Conservation (phyloP, 208 protist species). For the Crithidia bombi region DNA sequence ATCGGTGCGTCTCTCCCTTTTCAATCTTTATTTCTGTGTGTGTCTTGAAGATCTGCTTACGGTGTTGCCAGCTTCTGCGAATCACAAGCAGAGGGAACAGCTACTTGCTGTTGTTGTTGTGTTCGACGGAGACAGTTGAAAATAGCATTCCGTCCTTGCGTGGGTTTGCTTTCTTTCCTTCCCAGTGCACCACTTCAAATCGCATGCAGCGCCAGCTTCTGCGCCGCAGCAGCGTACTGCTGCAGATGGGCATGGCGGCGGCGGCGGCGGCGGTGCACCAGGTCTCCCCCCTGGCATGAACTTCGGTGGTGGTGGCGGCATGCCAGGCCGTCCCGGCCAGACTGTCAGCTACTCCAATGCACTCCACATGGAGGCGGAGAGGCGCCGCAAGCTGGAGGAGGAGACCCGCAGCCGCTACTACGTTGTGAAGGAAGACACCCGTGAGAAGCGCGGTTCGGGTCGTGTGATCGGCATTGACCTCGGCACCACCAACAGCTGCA, state of each 20-base stretch:
- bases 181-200: no score
- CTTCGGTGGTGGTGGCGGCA: not conserved
- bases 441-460: conserved; percentile 50
- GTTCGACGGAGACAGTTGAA: no score
- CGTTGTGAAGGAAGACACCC: conserved; percentile 81
- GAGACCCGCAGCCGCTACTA: conserved; percentile 64
- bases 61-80: no score
- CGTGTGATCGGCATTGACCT: conserved; percentile 97
- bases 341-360: conserved; percentile 78
- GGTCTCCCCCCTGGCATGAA: conserved; percentile 21
- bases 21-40: no score
- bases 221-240: conserved; percentile 34
- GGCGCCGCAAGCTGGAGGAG: conserved; percentile 73
- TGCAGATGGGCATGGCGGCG: conserved; percentile 47
- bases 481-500: conserved; percentile 98
- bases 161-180: no score
- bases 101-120: no score
- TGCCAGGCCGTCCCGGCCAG: conserved; percentile 36
- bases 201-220: conserved; percentile 43
- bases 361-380: conserved; percentile 79
- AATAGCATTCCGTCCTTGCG: no score
- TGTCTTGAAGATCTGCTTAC: no score
- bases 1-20: no score
- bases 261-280: conserved; percentile 17
- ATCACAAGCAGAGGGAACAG: no score